A percentile compares a stretch with the other conserved stretches of the same genome.
phyloP scores from a whole-genome alignment of 257 asterid species.

The Eucommia ulmoides region DNA sequence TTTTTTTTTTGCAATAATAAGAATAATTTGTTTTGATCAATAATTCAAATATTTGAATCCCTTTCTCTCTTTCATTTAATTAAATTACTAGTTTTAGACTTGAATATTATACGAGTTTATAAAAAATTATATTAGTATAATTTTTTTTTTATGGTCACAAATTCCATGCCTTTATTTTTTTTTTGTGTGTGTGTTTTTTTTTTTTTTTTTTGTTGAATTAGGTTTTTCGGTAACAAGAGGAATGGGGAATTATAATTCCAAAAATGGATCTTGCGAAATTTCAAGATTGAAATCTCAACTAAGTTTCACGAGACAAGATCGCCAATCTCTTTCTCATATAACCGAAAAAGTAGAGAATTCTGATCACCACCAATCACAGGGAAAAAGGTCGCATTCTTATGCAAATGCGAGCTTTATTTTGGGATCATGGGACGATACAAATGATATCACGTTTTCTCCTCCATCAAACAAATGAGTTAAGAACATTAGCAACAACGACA shows the following conservation, averaged over 20 bases:
- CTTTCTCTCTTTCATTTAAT: too few relatives aligned
- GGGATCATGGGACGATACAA: slow-evolving; percentile 46
- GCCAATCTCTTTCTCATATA: slow-evolving; percentile 53
- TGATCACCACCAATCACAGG: too few relatives aligned
- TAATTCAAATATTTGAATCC: too few relatives aligned
- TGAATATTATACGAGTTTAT: too few relatives aligned
- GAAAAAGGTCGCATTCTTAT: slow-evolving; percentile 25
- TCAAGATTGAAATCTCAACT: slow-evolving; percentile 68
- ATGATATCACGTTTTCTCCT: slow-evolving; percentile 39
- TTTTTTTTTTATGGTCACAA: too few relatives aligned
- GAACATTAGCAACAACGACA: slow-evolving; percentile 11
- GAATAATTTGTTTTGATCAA: too few relatives aligned
- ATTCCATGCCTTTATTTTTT: too few relatives aligned
- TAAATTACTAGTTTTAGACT: too few relatives aligned
- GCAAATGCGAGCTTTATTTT: slow-evolving; percentile 25
- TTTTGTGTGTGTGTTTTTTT: too few relatives aligned
- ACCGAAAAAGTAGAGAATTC: slow-evolving; percentile 35
- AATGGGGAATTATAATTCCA: slow-evolving; percentile 27
- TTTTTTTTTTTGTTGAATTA: too few relatives aligned
- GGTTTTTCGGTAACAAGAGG: slow-evolving; percentile 59
- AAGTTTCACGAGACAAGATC: slow-evolving; percentile 50
- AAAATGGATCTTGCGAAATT: slow-evolving; percentile 19
- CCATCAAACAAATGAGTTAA: slow-evolving; percentile 30
- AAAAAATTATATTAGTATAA: too few relatives aligned
- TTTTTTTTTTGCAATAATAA: too few relatives aligned